phyloP scores from a whole-genome alignment of 345 rosid species.

The Eucalyptus polybractea region DNA sequence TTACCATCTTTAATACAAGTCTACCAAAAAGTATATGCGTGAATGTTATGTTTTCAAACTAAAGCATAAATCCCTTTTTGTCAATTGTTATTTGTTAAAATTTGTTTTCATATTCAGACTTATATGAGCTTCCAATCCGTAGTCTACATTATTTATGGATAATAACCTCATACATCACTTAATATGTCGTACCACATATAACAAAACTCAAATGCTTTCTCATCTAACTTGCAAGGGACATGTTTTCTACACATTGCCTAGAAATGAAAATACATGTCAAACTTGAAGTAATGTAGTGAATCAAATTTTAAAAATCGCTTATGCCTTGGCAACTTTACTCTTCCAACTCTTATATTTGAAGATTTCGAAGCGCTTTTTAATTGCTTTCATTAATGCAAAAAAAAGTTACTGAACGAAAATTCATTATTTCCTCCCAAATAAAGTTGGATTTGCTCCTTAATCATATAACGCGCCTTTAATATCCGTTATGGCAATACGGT shows the following conservation, averaged over 20 bases:
- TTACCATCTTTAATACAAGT: neutral
- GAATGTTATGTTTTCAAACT: neutral
- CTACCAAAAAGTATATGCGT: neutral
- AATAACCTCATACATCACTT: no score
- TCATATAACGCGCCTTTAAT: neutral
- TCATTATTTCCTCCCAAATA: neutral
- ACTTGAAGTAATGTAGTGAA: neutral
- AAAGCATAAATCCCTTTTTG: no score
- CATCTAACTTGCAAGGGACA: no score
- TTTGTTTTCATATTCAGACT: no score
- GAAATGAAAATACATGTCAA: no score
- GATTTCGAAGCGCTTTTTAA: neutral
- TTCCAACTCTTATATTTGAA: neutral
- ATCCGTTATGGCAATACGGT: neutral
- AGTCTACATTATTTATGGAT: no score
- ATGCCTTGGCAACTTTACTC: neutral
- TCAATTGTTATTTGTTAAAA: no score
- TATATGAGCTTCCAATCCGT: no score
- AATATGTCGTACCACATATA: no score
- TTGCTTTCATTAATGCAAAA: neutral
- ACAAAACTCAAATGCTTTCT: no score
- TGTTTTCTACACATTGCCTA: no score
- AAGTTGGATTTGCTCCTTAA: neutral
- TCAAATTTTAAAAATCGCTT: no score
- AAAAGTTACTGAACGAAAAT: neutral